Evolutionary conservation across 352 stramenopile genomes (phyloP).

Genomic region (Phytophthora crassamura): DNA sequence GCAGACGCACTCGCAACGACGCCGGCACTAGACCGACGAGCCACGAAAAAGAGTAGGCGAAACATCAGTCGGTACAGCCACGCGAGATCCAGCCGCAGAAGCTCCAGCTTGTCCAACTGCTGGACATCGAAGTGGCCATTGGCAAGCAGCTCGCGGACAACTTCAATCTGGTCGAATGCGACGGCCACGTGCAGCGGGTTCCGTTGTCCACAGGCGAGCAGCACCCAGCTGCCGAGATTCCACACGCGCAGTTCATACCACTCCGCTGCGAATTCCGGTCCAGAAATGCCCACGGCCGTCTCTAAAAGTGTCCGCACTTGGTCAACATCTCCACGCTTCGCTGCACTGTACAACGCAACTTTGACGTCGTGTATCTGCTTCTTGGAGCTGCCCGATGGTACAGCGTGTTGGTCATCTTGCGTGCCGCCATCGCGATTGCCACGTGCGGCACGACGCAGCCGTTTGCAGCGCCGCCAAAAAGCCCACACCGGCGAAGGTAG

Average conservation of each 20-base stretch:
- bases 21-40: constrained; percentile 33
- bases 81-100: constrained; percentile 67
- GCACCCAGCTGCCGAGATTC: constrained; percentile 24
- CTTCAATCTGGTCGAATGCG: constrained; percentile 70
- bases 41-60: constrained; percentile 60
- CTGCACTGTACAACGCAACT: constrained; percentile 62
- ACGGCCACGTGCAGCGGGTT: constrained; percentile 84
- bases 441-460: constrained; percentile 13
- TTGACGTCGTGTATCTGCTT: constrained; percentile 62
- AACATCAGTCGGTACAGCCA: constrained; percentile 79
- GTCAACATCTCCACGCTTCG: constrained; percentile 68
- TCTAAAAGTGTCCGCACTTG: constrained; percentile 54
- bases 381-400: constrained; percentile 17
- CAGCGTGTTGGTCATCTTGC: constrained; percentile 11
- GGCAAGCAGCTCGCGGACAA: constrained; percentile 69
- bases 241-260: constrained; percentile 60
- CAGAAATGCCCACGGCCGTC: constrained; percentile 60
- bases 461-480: constrained; percentile 32
- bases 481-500: constrained; percentile 33
- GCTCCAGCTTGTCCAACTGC: constrained; percentile 76
- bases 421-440: constrained; percentile 4
- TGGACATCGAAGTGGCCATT: constrained; percentile 73
- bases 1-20: constrained; percentile 29
- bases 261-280: constrained; percentile 62
- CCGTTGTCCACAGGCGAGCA: constrained; percentile 50